phyloP scores from a whole-genome alignment of 306 rosid genomes.

The Quercus alba region DNA sequence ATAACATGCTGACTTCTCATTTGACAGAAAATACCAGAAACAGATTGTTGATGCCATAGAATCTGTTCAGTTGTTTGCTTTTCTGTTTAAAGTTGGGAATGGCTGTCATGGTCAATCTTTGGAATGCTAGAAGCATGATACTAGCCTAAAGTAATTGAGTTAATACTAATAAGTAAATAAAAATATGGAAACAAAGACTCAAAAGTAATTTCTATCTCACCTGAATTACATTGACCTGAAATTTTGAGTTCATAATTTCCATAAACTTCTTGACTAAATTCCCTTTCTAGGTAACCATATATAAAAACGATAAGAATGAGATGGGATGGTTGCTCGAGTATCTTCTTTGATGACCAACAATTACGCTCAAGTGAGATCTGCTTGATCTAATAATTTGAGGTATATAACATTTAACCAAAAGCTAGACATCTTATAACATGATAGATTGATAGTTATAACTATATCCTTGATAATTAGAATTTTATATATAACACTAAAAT shows the following conservation, averaged over 20 bases:
- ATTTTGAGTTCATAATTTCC: not conserved
- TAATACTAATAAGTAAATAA: slow-evolving; percentile 18
- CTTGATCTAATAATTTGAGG: not conserved
- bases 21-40: slow-evolving; percentile 58
- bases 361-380: slow-evolving; percentile 3
- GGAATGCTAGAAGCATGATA: slow-evolving; percentile 41
- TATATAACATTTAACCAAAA: not conserved
- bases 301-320: not conserved
- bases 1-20: slow-evolving; percentile 41
- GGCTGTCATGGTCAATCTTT: slow-evolving; percentile 28
- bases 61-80: slow-evolving; percentile 61
- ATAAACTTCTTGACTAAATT: not conserved
- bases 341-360: not conserved
- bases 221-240: not conserved
- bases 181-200: slow-evolving; percentile 2
- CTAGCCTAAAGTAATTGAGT: slow-evolving; percentile 47
- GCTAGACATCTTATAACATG: slow-evolving; percentile 6
- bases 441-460: not conserved
- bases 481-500: not conserved
- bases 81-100: slow-evolving; percentile 7
- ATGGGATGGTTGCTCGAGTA: not conserved
- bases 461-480: slow-evolving; percentile 10
- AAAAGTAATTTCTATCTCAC: not conserved
- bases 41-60: slow-evolving; percentile 54
- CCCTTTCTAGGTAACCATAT: not conserved